Conservation (phyloP, 345 rosid genomes). For the Aurinia saxatilis region DNA sequence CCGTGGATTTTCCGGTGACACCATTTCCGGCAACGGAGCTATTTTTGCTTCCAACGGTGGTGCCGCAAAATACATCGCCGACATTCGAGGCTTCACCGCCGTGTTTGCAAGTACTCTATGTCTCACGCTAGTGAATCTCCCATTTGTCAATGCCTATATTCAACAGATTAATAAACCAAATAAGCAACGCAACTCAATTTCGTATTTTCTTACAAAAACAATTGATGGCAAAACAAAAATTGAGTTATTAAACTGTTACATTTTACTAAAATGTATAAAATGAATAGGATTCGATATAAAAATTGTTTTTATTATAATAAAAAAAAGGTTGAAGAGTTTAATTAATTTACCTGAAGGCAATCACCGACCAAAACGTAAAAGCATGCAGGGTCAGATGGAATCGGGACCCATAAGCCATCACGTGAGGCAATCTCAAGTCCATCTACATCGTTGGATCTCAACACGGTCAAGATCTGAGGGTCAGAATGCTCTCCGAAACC, state of each 20-base stretch:
- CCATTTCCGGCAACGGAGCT: constrained; percentile 47
- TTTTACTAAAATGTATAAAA: no score
- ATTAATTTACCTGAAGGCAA: constrained; percentile 49
- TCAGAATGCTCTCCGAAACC: constrained; percentile 98
- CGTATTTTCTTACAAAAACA: no score
- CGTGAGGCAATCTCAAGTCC: constrained; percentile 70
- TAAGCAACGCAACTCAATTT: background rate
- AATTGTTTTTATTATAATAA: no score
- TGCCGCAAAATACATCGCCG: constrained; percentile 81
- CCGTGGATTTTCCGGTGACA: constrained; percentile 43
- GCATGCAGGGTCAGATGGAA: constrained; percentile 67
- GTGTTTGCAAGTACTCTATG: constrained; percentile 67
- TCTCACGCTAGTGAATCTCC: constrained; percentile 73
- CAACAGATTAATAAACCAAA: background rate
- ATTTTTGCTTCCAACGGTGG: constrained; percentile 59
- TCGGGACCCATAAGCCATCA: constrained; percentile 69
- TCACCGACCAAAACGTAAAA: constrained; percentile 88
- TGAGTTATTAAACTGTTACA: no score
- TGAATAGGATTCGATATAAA: no score
- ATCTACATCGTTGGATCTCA: constrained; percentile 85
- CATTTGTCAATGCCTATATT: constrained; percentile 72
- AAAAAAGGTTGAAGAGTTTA: no score
- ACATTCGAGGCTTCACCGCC: constrained; percentile 56
- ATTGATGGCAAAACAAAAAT: no score
- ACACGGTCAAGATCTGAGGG: constrained; percentile 92